Conservation (phyloP, 805 yeast genomes). For the Torulaspora microellipsoides region DNA sequence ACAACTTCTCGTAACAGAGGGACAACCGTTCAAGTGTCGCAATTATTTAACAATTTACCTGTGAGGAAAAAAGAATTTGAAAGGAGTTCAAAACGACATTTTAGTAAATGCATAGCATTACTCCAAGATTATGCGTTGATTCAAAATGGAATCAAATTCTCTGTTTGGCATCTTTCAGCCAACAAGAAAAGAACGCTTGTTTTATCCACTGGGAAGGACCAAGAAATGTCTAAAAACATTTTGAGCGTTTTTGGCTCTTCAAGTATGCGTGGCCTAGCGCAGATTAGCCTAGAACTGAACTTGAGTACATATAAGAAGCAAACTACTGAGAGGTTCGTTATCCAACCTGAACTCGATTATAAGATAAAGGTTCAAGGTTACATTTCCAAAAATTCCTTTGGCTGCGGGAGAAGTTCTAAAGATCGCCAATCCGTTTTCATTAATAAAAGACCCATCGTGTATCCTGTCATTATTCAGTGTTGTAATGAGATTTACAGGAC, state of each 20-base stretch:
- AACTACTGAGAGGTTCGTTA: slow-evolving; percentile 15
- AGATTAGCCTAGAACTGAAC: slow-evolving; percentile 42
- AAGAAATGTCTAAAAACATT: slow-evolving; percentile 51
- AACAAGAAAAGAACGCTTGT: slow-evolving; percentile 49
- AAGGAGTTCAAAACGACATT: slow-evolving; percentile 66
- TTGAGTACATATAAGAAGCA: slow-evolving; percentile 31
- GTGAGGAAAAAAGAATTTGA: slow-evolving; percentile 74
- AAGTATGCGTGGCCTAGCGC: slow-evolving; percentile 53
- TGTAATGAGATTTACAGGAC: slow-evolving; percentile 70
- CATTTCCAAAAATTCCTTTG: slow-evolving; percentile 74
- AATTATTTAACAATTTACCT: slow-evolving; percentile 67
- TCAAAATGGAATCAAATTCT: slow-evolving; percentile 51
- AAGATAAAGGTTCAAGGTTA: slow-evolving; percentile 48
- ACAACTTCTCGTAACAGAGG: slow-evolving; percentile 60
- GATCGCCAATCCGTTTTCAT: slow-evolving; percentile 76
- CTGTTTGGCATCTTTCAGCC: slow-evolving; percentile 49
- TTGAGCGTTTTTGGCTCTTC: slow-evolving; percentile 66
- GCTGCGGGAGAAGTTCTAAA: slow-evolving; percentile 63
- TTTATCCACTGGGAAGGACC: slow-evolving; percentile 54
- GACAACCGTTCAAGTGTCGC: slow-evolving; percentile 54
- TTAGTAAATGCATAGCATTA: slow-evolving; percentile 56
- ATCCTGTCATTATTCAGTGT: slow-evolving; percentile 51
- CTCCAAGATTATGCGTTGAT: slow-evolving; percentile 68
- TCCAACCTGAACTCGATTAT: slow-evolving; percentile 27
- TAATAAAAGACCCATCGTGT: slow-evolving; percentile 68